A percentile compares a stretch with the other conserved stretches of the same genome.
phyloP scores from a whole-genome alignment of 495 filamentous ascomycete genomes.

The Annulohypoxylon maeteangense region DNA sequence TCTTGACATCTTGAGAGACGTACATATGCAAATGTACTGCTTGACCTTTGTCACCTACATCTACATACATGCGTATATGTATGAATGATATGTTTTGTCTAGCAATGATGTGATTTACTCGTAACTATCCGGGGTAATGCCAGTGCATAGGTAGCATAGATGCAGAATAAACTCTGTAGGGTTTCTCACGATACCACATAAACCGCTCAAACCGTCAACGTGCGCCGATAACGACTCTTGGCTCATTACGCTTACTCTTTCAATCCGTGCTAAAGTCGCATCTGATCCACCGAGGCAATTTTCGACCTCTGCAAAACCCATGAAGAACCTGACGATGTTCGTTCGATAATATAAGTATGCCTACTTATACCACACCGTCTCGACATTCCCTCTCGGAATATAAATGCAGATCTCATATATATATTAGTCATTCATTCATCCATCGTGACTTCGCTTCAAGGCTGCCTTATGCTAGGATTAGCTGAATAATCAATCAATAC shows the following conservation, averaged over 20 bases:
- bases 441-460: too few relatives aligned
- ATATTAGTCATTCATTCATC: background rate
- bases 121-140: slow-evolving; percentile 1
- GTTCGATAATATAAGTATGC: background rate
- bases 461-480: background rate
- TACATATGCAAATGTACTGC: background rate
- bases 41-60: background rate
- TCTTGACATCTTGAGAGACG: background rate
- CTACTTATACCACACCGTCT: background rate
- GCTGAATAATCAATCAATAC: background rate
- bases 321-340: background rate
- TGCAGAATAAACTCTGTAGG: background rate
- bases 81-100: background rate
- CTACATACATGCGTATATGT: background rate
- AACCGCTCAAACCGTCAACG: background rate
- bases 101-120: slow-evolving; percentile 23
- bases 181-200: background rate
- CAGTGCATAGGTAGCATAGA: background rate
- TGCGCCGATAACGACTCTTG: background rate
- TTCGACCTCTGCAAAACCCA: background rate
- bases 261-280: background rate
- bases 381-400: background rate
- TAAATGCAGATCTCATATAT: background rate
- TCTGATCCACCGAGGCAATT: slow-evolving; percentile 2
- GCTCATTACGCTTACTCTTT: slow-evolving; percentile 11